Conservation (phyloP, 1,139 yeast genomes). For the Sugiyamaella neomexicana region DNA sequence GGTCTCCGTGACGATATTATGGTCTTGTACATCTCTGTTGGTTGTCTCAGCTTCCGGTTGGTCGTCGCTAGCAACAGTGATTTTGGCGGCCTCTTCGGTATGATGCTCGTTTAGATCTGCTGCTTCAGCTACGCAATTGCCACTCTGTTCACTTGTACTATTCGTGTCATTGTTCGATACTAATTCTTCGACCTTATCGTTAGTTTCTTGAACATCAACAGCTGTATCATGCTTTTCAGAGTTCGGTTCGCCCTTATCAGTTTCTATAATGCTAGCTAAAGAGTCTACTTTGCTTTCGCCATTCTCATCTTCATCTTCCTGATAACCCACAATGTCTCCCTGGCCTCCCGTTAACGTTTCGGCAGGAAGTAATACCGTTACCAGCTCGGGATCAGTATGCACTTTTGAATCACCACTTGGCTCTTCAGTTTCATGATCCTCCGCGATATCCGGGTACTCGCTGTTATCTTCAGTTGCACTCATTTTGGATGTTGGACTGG, state of each 20-base stretch:
- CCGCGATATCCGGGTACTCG: not conserved
- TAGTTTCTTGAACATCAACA: constrained; percentile 5
- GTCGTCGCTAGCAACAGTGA: too few species aligned
- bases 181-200: constrained; percentile 3
- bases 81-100: too few species aligned
- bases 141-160: not conserved
- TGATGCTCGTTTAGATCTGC: too few species aligned
- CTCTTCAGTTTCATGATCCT: not conserved
- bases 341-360: not conserved
- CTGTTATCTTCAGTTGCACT: not conserved
- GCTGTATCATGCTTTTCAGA: constrained; percentile 6
- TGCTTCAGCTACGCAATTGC: too few species aligned
- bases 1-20: too few species aligned
- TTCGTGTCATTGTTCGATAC: not conserved
- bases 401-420: constrained; percentile 1
- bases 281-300: too few species aligned
- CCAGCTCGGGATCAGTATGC: constrained; percentile 1
- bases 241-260: not conserved
- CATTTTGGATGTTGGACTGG: not conserved
- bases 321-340: not conserved
- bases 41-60: too few species aligned
- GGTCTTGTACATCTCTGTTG: too few species aligned
- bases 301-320: too few species aligned
- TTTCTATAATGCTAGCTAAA: not conserved
- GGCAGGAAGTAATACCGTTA: not conserved